These are phyloP conservation scores for Lipomyces chichibuensis DNA, from an alignment of 805 yeast genomes.

Conservation along the genomic window DNA sequence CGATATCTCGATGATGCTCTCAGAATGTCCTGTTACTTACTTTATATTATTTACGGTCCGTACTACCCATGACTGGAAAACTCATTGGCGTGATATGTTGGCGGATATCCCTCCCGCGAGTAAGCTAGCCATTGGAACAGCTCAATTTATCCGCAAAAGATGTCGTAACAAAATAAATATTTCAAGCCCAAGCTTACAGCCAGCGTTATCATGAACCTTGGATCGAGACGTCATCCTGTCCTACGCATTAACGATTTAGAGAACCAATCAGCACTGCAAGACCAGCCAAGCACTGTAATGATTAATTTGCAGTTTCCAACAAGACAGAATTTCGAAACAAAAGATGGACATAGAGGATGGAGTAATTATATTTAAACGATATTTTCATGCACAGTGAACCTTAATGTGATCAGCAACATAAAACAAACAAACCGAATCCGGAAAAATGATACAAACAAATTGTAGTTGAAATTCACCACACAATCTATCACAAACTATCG, in stretches of 20 bases:
- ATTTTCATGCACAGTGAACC: background rate
- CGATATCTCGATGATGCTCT: background rate
- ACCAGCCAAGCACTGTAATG: too few relatives aligned
- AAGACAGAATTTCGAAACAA: too few relatives aligned
- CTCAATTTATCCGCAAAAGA: too few relatives aligned
- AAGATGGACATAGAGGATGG: background rate
- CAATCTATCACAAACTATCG: background rate
- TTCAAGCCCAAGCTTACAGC: too few relatives aligned
- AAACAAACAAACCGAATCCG: background rate
- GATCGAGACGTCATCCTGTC: too few relatives aligned
- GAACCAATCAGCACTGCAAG: too few relatives aligned
- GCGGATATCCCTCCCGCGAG: too few relatives aligned
- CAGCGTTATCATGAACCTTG: too few relatives aligned
- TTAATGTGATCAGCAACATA: background rate
- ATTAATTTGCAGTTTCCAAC: too few relatives aligned
- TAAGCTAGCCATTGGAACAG: too few relatives aligned
- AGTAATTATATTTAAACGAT: background rate
- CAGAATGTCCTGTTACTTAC: background rate
- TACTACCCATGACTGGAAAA: background rate
- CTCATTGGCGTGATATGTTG: background rate
- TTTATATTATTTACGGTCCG: background rate
- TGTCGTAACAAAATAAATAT: too few relatives aligned
- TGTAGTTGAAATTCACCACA: background rate
- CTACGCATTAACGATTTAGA: too few relatives aligned
- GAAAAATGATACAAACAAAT: background rate